Percentiles rank a stretch among this genome's conserved stretches.
phyloP scores from a whole-genome alignment of 2,329 filamentous ascomycete species.

The Blastomyces emzantsi region DNA sequence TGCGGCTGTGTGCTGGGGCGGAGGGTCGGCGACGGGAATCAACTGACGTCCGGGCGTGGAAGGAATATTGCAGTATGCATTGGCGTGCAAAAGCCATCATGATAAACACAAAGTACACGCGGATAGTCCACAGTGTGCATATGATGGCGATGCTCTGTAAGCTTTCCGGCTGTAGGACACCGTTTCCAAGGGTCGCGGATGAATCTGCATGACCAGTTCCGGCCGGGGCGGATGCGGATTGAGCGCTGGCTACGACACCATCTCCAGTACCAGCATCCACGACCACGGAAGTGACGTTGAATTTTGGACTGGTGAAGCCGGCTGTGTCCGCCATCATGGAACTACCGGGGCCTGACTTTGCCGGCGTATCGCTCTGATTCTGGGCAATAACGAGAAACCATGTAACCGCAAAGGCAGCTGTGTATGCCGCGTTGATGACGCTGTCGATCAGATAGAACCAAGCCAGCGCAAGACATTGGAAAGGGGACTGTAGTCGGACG shows the following conservation, averaged over 20 bases:
- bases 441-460: slow-evolving; percentile 82
- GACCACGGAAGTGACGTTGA: slow-evolving; percentile 51
- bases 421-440: slow-evolving; percentile 71
- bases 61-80: slow-evolving; percentile 61
- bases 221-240: slow-evolving; percentile 29
- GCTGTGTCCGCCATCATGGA: slow-evolving; percentile 53
- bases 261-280: slow-evolving; percentile 44
- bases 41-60: slow-evolving; percentile 34
- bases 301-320: slow-evolving; percentile 56
- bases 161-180: slow-evolving; percentile 56
- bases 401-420: slow-evolving; percentile 66
- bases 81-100: slow-evolving; percentile 74
- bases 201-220: slow-evolving; percentile 24
- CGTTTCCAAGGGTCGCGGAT: slow-evolving; percentile 48
- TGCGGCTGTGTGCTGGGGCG: slow-evolving; percentile 35
- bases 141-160: slow-evolving; percentile 73
- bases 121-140: slow-evolving; percentile 60
- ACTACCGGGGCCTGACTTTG: slow-evolving; percentile 41
- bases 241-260: slow-evolving; percentile 38
- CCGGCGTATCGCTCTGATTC: slow-evolving; percentile 40
- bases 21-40: slow-evolving; percentile 15
- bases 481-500: slow-evolving; percentile 66
- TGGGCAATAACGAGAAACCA: slow-evolving; percentile 74
- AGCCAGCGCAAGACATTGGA: slow-evolving; percentile 71
- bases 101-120: slow-evolving; percentile 75